Evolutionary conservation across 805 yeast genomes (phyloP).

Genomic region (Torulaspora indica): DNA sequence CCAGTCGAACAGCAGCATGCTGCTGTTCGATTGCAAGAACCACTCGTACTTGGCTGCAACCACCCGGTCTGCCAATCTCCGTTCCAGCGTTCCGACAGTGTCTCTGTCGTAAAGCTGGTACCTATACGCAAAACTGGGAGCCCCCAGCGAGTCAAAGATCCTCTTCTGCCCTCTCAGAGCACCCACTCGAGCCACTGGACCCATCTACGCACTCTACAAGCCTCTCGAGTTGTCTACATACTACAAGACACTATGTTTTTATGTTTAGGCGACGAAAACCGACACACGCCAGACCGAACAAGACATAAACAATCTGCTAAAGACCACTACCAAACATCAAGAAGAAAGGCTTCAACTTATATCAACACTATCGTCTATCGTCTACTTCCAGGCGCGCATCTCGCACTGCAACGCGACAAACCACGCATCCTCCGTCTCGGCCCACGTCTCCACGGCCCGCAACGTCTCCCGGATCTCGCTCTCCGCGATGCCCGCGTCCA

Average conservation of each 20-base stretch:
- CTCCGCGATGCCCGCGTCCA: too few relatives aligned
- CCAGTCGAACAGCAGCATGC: slow-evolving; percentile 20
- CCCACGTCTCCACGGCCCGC: too few relatives aligned
- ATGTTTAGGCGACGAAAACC: not conserved
- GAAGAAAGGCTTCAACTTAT: too few relatives aligned
- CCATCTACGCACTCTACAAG: not conserved
- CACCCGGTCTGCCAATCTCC: slow-evolving; percentile 1
- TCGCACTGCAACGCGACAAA: too few relatives aligned
- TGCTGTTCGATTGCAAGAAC: slow-evolving; percentile 12
- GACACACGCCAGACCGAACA: not conserved
- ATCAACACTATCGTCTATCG: too few relatives aligned
- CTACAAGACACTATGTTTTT: not conserved
- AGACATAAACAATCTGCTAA: not conserved
- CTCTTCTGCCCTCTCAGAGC: not conserved
- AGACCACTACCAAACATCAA: too few relatives aligned
- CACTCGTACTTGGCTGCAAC: slow-evolving; percentile 10
- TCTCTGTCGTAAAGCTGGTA: slow-evolving; percentile 1
- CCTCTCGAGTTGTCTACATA: too few relatives aligned
- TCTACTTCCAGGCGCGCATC: too few relatives aligned
- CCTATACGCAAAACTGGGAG: slow-evolving; percentile 11
- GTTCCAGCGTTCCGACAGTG: slow-evolving; percentile 2
- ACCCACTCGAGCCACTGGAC: not conserved
- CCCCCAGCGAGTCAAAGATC: slow-evolving; percentile 7
- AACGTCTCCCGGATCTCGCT: too few relatives aligned
- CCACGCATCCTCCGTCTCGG: too few relatives aligned